These are phyloP conservation scores for Blastobotrys petasosporus DNA, from an alignment of 1,139 yeast genomes.

Conservation along the genomic window DNA sequence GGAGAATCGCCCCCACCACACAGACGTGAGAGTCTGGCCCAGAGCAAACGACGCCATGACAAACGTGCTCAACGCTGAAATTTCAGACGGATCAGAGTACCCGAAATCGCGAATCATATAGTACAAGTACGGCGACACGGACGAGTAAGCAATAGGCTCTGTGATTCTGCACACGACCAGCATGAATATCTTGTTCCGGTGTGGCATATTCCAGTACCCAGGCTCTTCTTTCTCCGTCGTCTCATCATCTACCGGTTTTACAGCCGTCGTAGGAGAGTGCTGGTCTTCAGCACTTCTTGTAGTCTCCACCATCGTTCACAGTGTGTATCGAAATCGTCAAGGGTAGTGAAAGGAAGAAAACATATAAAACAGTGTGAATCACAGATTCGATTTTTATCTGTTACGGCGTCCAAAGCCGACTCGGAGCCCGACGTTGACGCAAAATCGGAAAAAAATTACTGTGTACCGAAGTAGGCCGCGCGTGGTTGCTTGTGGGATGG, in stretches of 20 bases:
- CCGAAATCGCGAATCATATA: slow-evolving; percentile 56
- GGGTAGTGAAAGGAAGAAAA: background rate
- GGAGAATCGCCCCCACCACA: slow-evolving; percentile 53
- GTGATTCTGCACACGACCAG: slow-evolving; percentile 39
- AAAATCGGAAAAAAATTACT: too few species aligned
- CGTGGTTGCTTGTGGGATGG: too few species aligned
- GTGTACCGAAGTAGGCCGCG: too few species aligned
- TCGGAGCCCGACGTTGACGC: too few species aligned
- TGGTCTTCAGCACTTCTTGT: too few species aligned
- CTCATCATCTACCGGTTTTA: background rate
- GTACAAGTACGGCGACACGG: slow-evolving; percentile 56
- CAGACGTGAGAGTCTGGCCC: slow-evolving; percentile 48
- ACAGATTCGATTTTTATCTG: too few species aligned
- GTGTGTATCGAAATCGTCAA: background rate
- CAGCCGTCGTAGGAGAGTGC: too few species aligned
- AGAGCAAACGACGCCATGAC: slow-evolving; percentile 49
- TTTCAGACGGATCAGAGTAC: slow-evolving; percentile 45
- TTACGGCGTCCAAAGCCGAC: too few species aligned
- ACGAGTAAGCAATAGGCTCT: slow-evolving; percentile 58
- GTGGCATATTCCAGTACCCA: slow-evolving; percentile 27
- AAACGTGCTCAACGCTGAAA: slow-evolving; percentile 45
- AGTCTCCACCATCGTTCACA: background rate
- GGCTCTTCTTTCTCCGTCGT: slow-evolving; percentile 16
- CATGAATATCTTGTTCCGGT: slow-evolving; percentile 25
- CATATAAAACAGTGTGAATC: background rate